phyloP scores from a whole-genome alignment of 768 basidiomycete genomes.

The Podaxis rugospora region DNA sequence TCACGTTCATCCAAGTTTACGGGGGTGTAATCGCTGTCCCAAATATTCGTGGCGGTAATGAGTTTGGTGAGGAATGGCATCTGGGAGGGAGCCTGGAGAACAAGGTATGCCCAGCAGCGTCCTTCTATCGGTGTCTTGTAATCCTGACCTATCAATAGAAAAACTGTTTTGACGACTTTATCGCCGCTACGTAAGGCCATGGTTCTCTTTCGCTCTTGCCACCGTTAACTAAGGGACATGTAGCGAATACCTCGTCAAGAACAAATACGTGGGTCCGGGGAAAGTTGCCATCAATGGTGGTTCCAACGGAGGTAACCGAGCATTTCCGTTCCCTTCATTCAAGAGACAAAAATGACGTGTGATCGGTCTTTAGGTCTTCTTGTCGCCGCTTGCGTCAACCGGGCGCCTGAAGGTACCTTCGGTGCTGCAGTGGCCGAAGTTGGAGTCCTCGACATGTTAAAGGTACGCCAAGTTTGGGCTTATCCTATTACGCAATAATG shows the following conservation, averaged over 20 bases:
- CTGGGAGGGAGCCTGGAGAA: constrained; percentile 62
- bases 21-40: constrained; percentile 59
- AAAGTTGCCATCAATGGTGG: constrained; percentile 78
- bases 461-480: constrained; percentile 36
- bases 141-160: constrained; percentile 30
- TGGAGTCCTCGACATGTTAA: constrained; percentile 76
- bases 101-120: constrained; percentile 41
- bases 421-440: constrained; percentile 82
- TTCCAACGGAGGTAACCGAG: constrained; percentile 68
- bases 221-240: constrained; percentile 6
- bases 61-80: constrained; percentile 89
- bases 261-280: constrained; percentile 62
- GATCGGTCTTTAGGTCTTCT: constrained; percentile 49
- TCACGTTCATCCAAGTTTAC: constrained; percentile 72
- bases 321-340: background rate
- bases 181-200: constrained; percentile 62
- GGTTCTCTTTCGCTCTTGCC: background rate
- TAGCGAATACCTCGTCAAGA: constrained; percentile 68
- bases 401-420: constrained; percentile 69
- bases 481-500: constrained; percentile 1
- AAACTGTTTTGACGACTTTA: constrained; percentile 82
- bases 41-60: constrained; percentile 65
- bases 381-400: constrained; percentile 81
- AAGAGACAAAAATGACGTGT: background rate
- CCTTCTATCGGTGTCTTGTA: background rate